A percentile compares a stretch with the other conserved stretches of the same genome.
These are phyloP conservation scores for Acorus gramineus DNA, from an alignment of 106 monocot genomes.

Conservation along the genomic window DNA sequence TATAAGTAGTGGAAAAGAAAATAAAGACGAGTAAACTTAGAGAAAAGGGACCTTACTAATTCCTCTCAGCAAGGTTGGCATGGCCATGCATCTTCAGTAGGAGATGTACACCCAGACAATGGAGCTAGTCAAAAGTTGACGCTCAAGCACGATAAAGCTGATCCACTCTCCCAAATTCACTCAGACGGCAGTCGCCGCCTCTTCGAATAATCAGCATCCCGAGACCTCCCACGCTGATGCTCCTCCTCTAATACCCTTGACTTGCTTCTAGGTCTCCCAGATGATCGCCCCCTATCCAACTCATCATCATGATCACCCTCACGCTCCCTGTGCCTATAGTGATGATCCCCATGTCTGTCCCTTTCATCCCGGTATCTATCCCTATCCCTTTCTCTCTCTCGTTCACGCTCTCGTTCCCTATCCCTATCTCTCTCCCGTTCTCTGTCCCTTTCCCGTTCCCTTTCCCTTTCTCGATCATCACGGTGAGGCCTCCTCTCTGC, in stretches of 20 bases:
- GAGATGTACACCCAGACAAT: too few species aligned
- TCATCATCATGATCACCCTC: constrained; percentile 47
- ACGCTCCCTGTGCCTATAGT: constrained; percentile 43
- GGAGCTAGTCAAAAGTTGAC: too few species aligned
- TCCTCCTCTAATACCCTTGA: constrained; percentile 7
- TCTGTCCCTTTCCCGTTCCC: constrained; percentile 27
- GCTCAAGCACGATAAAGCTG: too few species aligned
- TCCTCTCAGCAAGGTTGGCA: too few species aligned
- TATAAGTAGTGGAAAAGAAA: too few species aligned
- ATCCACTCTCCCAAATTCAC: constrained; percentile 6
- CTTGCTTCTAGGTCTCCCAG: constrained; percentile 39
- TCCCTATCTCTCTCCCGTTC: constrained; percentile 26
- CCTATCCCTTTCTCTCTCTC: constrained; percentile 39
- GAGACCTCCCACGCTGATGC: background rate
- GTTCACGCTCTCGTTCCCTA: constrained; percentile 20
- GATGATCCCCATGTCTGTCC: constrained; percentile 51
- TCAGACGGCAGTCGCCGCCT: constrained; percentile 41
- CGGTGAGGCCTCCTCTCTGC: constrained; percentile 47
- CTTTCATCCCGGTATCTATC: constrained; percentile 68
- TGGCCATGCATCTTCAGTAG: too few species aligned
- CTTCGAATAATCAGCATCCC: constrained; percentile 74
- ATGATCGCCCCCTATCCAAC: constrained; percentile 61
- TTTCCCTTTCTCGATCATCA: constrained; percentile 43
- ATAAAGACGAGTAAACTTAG: too few species aligned
- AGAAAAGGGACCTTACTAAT: too few species aligned